Conservation (phyloP, 768 basidiomycete species). For the Mycena belliarum region DNA sequence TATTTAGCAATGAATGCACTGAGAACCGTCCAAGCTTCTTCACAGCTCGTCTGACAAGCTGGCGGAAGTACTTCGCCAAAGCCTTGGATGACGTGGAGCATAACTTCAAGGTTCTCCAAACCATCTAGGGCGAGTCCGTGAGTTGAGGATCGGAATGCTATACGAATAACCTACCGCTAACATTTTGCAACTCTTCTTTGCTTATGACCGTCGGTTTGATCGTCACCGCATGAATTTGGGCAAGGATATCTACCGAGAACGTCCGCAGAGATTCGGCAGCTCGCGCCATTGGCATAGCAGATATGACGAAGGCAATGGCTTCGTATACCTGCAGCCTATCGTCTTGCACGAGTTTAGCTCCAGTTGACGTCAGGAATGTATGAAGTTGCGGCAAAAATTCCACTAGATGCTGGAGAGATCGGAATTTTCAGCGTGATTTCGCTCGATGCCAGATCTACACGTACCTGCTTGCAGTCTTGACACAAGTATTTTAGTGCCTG, state of each 20-base stretch:
- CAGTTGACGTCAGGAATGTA: constrained; percentile 80
- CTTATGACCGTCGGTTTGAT: constrained; percentile 54
- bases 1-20: constrained; percentile 79
- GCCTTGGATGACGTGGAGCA: constrained; percentile 79
- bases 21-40: constrained; percentile 82
- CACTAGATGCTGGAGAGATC: constrained; percentile 72
- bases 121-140: constrained; percentile 51
- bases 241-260: constrained; percentile 84
- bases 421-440: not conserved
- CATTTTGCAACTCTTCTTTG: constrained; percentile 68
- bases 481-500: constrained; percentile 96
- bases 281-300: constrained; percentile 87
- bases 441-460: constrained; percentile 14
- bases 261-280: constrained; percentile 85
- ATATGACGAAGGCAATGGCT: constrained; percentile 93
- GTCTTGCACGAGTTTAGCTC: constrained; percentile 77
- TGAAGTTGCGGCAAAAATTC: constrained; percentile 92
- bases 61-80: constrained; percentile 83
- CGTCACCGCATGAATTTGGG: constrained; percentile 67
- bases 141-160: not conserved
- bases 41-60: constrained; percentile 75
- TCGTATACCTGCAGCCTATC: constrained; percentile 93
- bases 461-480: constrained; percentile 90
- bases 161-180: constrained; percentile 58
- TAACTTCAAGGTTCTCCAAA: constrained; percentile 91